Evolutionary conservation across 352 stramenopile genomes (phyloP), one percentile per base, ranked within the genome.

Genomic region (Phytophthora vignae): DNA sequence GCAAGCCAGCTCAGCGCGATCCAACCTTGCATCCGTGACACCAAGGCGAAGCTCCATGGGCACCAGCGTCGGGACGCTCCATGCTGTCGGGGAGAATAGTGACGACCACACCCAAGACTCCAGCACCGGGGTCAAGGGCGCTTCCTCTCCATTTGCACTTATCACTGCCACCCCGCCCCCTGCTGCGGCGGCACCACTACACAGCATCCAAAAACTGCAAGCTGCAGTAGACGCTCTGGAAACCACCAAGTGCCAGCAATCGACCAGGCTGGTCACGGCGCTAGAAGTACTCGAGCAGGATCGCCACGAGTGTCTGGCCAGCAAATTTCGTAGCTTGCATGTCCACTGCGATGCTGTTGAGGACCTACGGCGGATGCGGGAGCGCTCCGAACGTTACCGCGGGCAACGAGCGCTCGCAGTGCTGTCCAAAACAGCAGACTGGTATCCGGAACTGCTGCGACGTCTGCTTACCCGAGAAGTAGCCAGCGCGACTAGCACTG

Each of bases 171-270:
- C 36, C n/a, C 9, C 27, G 19, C 22, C 36, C 9, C 21, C 65
- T 2, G 54, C 68, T 33, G 15, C 58, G 27, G 46, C 55, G 10
- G 6, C 58, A 61, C 57, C 53, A 6, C 49, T 78, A 9, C 80
- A 94, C 70, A 90, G 74, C 38, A 74, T 92, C 17, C 77, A 88
- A 60, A 75, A 83, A 4, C 67, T 94, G 4, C 87, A 94, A 63
- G 67, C 66, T 12, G 72, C 77, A 10, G 67, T 93, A 9, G 69
- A 84, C 49, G 63, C 77, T 25, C 68, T 91, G 52, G 84, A 88
- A n/a, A 40, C 61, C 4, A 64, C 74, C 33, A 92, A 91, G 62
- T 57, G 56, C 1, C 49, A 71, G 21, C 80, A 88, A 22, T 75
- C 82, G 1, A 55, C 69, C 29, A 56, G 71, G 1, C 65, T 94